Conservation (phyloP, 2,329 filamentous ascomycete genomes). For the Fusarium siculi region DNA sequence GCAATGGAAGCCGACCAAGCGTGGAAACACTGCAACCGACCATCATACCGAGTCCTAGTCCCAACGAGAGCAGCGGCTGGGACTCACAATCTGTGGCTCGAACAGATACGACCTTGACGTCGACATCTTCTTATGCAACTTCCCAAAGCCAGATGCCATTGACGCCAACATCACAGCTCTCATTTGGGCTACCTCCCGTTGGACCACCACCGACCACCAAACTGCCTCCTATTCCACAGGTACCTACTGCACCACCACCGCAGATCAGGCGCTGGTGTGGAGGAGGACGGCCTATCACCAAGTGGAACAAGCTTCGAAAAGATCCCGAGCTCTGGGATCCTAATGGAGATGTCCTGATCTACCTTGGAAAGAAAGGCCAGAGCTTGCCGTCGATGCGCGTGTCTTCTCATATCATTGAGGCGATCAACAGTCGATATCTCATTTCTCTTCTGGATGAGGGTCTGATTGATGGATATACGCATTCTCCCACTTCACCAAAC, state of each 20-base stretch:
- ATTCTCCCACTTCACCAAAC: constrained; percentile 55
- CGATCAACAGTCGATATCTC: constrained; percentile 65
- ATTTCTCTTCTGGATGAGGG: constrained; percentile 65
- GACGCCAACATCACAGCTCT: constrained; percentile 33
- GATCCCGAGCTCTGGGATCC: constrained; percentile 71
- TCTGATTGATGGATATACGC: constrained; percentile 56
- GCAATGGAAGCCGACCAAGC: constrained; percentile 35
- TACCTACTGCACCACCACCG: constrained; percentile 35
- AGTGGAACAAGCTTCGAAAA: constrained; percentile 68
- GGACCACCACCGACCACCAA: constrained; percentile 56
- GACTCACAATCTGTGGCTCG: constrained; percentile 15
- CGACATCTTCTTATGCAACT: constrained; percentile 21
- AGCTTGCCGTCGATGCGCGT: constrained; percentile 64
- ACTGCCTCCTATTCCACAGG: constrained; percentile 55
- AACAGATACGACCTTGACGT: constrained; percentile 19
- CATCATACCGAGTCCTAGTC: constrained; percentile 4
- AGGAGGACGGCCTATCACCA: constrained; percentile 58
- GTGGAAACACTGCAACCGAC: constrained; percentile 36
- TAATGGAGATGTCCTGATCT: constrained; percentile 69
- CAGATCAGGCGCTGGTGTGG: constrained; percentile 66
- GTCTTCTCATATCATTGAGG: constrained; percentile 68
- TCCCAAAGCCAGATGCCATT: constrained; percentile 31
- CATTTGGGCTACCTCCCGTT: constrained; percentile 32
- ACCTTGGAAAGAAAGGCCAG: constrained; percentile 60
- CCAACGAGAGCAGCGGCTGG: constrained; percentile 24